Evolutionary conservation across 2,329 filamentous ascomycete species (phyloP).

Genomic region (Cytospora piceicola): DNA sequence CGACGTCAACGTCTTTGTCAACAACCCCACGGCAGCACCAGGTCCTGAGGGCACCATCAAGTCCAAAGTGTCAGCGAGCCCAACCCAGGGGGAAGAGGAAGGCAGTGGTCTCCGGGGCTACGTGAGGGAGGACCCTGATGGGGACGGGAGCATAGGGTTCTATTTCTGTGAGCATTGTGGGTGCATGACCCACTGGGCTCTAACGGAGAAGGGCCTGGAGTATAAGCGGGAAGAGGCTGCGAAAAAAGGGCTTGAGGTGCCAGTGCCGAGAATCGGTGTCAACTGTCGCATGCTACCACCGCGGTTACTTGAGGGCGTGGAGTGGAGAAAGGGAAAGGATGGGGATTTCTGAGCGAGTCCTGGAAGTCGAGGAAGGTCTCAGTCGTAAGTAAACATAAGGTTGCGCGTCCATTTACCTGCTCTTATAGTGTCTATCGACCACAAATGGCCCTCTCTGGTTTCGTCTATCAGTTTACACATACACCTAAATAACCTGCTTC

Average conservation of each 20-base stretch:
- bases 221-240: not conserved
- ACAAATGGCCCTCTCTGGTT: too few relatives aligned
- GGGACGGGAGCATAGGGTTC: conserved; percentile 16
- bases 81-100: too few relatives aligned
- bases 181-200: conserved; percentile 31
- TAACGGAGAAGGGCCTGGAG: not conserved
- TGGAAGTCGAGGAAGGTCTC: not conserved
- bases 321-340: not conserved
- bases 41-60: not conserved
- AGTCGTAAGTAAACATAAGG: too few relatives aligned
- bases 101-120: conserved; percentile 5
- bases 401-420: too few relatives aligned
- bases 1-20: conserved; percentile 20
- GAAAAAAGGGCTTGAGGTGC: not conserved
- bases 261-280: not conserved
- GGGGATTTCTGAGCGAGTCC: not conserved
- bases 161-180: conserved; percentile 25
- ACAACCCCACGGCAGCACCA: not conserved
- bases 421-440: too few relatives aligned
- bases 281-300: conserved; percentile 13
- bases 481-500: too few relatives aligned
- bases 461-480: too few relatives aligned
- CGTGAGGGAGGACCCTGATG: conserved; percentile 15
- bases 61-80: not conserved
- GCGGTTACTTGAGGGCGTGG: conserved; percentile 10